These are phyloP conservation scores for Linnemannia exigua DNA, from an alignment of 192 early-diverging fungal species.

Conservation along the genomic window DNA sequence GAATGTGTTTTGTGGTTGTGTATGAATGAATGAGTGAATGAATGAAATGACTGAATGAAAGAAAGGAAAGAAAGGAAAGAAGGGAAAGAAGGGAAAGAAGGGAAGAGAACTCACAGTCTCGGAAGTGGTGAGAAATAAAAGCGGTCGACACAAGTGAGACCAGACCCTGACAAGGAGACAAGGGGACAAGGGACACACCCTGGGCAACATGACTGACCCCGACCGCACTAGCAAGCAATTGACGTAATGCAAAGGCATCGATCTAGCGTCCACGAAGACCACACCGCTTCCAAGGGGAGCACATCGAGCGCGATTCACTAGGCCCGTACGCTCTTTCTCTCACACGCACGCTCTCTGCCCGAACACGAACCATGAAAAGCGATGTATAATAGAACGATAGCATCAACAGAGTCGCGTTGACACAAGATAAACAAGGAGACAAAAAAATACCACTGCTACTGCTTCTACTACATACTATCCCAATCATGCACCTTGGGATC, in stretches of 20 bases:
- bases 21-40: background rate
- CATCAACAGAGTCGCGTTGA: too few species aligned
- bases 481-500: constrained; percentile 16
- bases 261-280: background rate
- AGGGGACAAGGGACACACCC: too few species aligned
- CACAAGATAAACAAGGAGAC: background rate
- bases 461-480: background rate
- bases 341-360: too few species aligned
- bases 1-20: too few species aligned
- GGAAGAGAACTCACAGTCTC: background rate
- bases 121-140: constrained; percentile 3
- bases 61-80: too few species aligned
- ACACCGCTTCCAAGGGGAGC: too few species aligned
- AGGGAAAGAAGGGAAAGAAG: background rate
- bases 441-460: too few species aligned
- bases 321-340: too few species aligned
- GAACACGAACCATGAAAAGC: too few species aligned
- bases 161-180: background rate
- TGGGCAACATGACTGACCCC: background rate
- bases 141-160: background rate
- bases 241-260: constrained; percentile 1
- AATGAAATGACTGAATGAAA: background rate
- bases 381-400: too few species aligned
- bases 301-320: too few species aligned
- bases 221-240: background rate